Evolutionary conservation across 1,284 basidiomycete species (phyloP), one percentile per base, ranked within the genome.

Genomic region (Blastosporella zonata): DNA sequence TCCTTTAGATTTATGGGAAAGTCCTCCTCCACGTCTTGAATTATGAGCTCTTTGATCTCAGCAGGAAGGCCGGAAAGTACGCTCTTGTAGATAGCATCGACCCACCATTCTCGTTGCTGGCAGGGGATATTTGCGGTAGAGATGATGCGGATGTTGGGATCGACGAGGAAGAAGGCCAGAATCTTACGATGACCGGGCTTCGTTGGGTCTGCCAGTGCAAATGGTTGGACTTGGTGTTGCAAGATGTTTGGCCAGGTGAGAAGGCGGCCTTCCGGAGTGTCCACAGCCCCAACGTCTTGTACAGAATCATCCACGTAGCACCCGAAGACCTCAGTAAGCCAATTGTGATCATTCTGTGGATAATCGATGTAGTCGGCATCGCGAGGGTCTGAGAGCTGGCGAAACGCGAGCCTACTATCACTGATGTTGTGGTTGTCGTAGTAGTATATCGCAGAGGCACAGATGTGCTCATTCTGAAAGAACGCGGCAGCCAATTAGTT

Each of bases 371-470:
- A 18, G 54, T 8, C 37, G 9, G 22, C 18, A 2, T 54, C 39
- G 3, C 12, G 5, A 0, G 49, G 31, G 7, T 52, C 22, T 5
- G 10, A 49, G 4, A 36, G 53, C 47, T 55, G 59, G 1, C 65
- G 57, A 50, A 67, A 67, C 1, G 56, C 51, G 10, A 66, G 57
- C 4, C 38, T 38, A 42, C 53, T 56, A 2, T 55, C 29, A 0
- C 56, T 56, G 51, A 65, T 60, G 45, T 66, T 66, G 8, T 55
- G 50, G 27, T 48, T 54, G n/a, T 52, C 54, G 33, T 61, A 60
- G 42, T 62, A 63, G 31, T 70, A 73, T 7, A 72, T 62, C 1
- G 64, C 69, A 5, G 65, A 67, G n/a, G 67, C 64, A 15, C 67
- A 67, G 41, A 75, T 75, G 37, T 60, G 53, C 52, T 70, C 71